Conservation (phyloP, 1,139 yeast genomes). For the Sugiyamaella sp. region DNA sequence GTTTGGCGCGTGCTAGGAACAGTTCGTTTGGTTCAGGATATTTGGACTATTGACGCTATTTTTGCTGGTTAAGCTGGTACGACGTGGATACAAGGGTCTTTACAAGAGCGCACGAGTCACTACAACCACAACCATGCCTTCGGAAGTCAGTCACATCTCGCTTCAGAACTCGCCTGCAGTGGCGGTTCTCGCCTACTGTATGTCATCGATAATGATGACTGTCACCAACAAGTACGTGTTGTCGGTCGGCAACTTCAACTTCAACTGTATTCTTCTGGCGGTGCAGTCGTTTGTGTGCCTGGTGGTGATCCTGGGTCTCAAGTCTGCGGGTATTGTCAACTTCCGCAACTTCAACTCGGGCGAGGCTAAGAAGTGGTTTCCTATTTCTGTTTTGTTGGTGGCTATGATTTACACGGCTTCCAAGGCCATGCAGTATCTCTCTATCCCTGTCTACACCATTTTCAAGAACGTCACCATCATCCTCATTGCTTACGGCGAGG, state of each 20-base stretch:
- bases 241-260: constrained; percentile 78
- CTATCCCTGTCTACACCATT: constrained; percentile 95
- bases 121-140: constrained; percentile 1
- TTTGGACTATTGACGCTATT: constrained; percentile 8
- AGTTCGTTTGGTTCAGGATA: not conserved
- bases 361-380: constrained; percentile 92
- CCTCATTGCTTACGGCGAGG: constrained; percentile 97
- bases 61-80: not conserved
- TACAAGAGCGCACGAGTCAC: not conserved
- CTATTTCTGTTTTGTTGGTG: constrained; percentile 86
- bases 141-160: constrained; percentile 5
- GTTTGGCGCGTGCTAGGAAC: no score
- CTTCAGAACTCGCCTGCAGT: constrained; percentile 72
- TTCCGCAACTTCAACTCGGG: constrained; percentile 82
- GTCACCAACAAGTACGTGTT: constrained; percentile 94
- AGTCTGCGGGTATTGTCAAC: constrained; percentile 72
- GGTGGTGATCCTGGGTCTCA: constrained; percentile 68
- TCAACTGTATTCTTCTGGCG: constrained; percentile 81
- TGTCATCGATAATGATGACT: constrained; percentile 95
- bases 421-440: constrained; percentile 86
- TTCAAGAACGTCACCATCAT: constrained; percentile 97
- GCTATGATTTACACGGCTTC: constrained; percentile 96
- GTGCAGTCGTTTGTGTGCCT: constrained; percentile 67
- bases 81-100: not conserved
- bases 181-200: constrained; percentile 85